Evolutionary conservation across 768 basidiomycete species (phyloP).

Genomic region (Saitozyma podzolica): DNA sequence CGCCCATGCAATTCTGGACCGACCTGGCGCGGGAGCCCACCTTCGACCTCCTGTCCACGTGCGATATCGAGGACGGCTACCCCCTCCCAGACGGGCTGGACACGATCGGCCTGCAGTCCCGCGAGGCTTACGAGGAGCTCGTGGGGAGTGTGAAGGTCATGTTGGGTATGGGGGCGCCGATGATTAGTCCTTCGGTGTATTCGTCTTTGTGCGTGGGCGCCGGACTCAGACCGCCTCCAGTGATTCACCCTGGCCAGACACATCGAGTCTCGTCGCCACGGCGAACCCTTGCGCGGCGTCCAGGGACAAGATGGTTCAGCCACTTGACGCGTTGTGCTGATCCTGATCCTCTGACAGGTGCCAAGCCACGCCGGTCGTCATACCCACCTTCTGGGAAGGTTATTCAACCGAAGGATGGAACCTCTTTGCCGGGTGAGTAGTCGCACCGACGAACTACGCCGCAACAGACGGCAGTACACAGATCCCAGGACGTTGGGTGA

Average conservation of each 20-base stretch:
- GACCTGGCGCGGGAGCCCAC: conserved; percentile 17
- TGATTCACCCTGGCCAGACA: neutral
- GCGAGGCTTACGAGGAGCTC: conserved; percentile 34
- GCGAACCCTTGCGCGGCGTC: no score
- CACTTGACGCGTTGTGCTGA: neutral
- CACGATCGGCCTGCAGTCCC: conserved; percentile 26
- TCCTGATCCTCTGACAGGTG: conserved; percentile 27
- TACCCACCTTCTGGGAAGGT: conserved; percentile 38
- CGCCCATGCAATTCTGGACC: conserved; percentile 35
- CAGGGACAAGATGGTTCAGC: no score
- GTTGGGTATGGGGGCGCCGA: conserved; percentile 46
- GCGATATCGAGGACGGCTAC: conserved; percentile 31
- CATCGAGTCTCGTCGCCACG: no score
- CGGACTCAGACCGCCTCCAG: neutral
- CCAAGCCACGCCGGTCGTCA: conserved; percentile 48
- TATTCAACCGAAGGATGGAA: conserved; percentile 36
- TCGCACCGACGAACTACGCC: neutral
- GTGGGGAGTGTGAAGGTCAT: conserved; percentile 42
- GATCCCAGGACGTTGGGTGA: no score
- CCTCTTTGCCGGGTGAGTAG: conserved; percentile 32
- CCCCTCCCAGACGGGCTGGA: conserved; percentile 44
- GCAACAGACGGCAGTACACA: no score
- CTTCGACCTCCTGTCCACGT: conserved; percentile 35
- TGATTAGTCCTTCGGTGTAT: conserved; percentile 49
- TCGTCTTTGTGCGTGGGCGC: conserved; percentile 44